Evolutionary conservation across 805 yeast genomes (phyloP), one percentile per base, ranked within the genome.

Genomic region (Komagataella phaffii): DNA sequence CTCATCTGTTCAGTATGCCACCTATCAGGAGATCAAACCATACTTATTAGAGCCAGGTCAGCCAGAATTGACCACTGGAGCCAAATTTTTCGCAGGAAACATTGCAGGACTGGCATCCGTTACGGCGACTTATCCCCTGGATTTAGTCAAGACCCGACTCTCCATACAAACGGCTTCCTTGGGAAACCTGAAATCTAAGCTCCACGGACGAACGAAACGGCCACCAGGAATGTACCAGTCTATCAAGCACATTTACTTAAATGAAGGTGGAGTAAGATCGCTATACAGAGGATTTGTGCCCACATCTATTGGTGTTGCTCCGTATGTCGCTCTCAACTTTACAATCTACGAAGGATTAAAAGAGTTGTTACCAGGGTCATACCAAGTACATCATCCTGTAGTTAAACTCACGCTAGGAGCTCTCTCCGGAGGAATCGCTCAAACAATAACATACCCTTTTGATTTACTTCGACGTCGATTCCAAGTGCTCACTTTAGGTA

Each of bases 221-320:
- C 86, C 93, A 1, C 95, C 95, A 0, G 88, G 95, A 0, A 83
- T 89, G 59, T 64, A 74, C 65, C 66, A 70, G 8, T 75, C 88
- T 2, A 62, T 86, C 52, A 59, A 55, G 43, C 68, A 72, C 17
- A 88, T 89, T 18, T 87, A 85, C 65, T 59, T 58, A 14, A 75
- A 73, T 14, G 99, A 91, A 67, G 98, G 98, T 44, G 96, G 96
- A 0, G 21, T 88, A 7, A 54, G 62, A 2, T 95, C 89, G 0
- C 70, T 91, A 14, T 91, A 87, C 63, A 73, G 90, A 50, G 99
- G 99, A 2, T 72, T 90, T 10, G 71, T 83, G 55, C 96, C 98
- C n/a, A 91, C 98, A 0, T 80, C 90, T 1, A 67, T 87, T 53
- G 97, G 98, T 1, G 96, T 93, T 18, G 97, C 96, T 1, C 97